Evolutionary conservation across 208 protist genomes (phyloP).

Genomic region (Wallacemonas collosoma): DNA sequence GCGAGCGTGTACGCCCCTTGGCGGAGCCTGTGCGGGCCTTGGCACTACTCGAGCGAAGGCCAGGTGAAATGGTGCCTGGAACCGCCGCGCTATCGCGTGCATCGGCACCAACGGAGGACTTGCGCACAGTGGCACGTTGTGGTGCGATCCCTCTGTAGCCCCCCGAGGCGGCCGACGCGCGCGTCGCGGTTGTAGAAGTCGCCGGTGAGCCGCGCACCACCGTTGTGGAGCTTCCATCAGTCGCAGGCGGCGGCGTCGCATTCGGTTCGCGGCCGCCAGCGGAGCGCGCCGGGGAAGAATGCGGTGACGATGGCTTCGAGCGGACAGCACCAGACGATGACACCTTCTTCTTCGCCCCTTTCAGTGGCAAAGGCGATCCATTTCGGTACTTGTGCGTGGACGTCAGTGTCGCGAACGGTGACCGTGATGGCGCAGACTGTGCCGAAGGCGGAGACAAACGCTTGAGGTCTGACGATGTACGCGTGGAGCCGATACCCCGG

Average conservation of each 20-base stretch:
- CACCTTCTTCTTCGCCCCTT: conserved; percentile 37
- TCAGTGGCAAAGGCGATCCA: conserved; percentile 75
- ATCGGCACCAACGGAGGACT: conserved; percentile 6
- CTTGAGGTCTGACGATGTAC: conserved; percentile 18
- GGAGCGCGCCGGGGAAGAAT: conserved; percentile 13
- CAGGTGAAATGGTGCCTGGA: conserved; percentile 9
- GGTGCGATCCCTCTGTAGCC: conserved; percentile 20
- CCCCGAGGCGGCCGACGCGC: conserved; percentile 1
- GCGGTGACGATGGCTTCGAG: conserved; percentile 7
- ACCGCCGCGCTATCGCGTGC: conserved; percentile 6
- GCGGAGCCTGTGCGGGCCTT: conserved; percentile 14
- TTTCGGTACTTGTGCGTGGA: conserved; percentile 83
- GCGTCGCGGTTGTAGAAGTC: conserved; percentile 6
- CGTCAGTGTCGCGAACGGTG: conserved; percentile 64
- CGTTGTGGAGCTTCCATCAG: background rate
- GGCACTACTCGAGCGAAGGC: conserved; percentile 11
- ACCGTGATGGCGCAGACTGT: conserved; percentile 35
- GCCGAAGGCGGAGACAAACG: conserved; percentile 39
- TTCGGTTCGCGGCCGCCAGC: background rate
- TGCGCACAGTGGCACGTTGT: conserved; percentile 5
- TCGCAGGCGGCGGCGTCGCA: background rate
- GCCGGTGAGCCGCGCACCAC: conserved; percentile 14
- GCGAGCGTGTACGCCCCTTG: conserved; percentile 12
- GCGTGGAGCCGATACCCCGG: background rate
- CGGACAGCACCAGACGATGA: background rate